Base-by-base conservation (phyloP, 148 eudicot species). In the Rhododendron ferrugineum region DNA sequence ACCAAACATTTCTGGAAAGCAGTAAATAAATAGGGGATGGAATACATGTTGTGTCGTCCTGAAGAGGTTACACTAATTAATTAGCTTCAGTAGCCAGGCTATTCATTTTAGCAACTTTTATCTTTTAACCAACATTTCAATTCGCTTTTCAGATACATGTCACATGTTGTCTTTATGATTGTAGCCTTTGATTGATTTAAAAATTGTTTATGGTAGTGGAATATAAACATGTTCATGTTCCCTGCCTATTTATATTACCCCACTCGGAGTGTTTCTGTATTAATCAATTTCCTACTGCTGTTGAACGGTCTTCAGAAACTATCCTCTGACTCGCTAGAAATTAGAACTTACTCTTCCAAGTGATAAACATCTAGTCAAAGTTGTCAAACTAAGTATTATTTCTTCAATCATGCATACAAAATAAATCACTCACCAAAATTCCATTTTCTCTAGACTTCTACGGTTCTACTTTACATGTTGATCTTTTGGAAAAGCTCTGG, bases 311-410 rank as follows among this genome's bases (percentile, higher is more conserved):
- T 73, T 85, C 84, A 92, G 86, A 92, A 90, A 82, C 90, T 91
- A 85, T 89, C 89, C 3, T 89, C 93, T 54, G 92, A 90, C 34
- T 90, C 90, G 40, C 91, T 90, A 6, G 89, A 91, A 46, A 46
- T 9, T 46, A 46, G 49, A 46, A 46, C 49, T 46, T 46, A 46
- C 49, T 46, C 49, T 46, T 46, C 49, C 49, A 10, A 46, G 49
- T 46, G 49, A 46, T 46, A 46, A 46, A 46, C 49, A 9, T 9
- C 49, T 9, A 46, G 11, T 46, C 49, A 46, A 46, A 9, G 49
- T 46, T 46, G 49, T 46, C 11, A 46, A 46, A 46, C 49, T 9
- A 46, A 46, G 49, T 46, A 46, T 46, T 46, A 46, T 9, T 46
- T 46, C 11, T 46, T 7, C 2, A 46, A 46, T 46, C 49, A 46